A percentile compares a stretch with the other conserved stretches of the same genome.
phyloP scores from a whole-genome alignment of 805 yeast species.

The Wickerhamomyces canadensis region DNA sequence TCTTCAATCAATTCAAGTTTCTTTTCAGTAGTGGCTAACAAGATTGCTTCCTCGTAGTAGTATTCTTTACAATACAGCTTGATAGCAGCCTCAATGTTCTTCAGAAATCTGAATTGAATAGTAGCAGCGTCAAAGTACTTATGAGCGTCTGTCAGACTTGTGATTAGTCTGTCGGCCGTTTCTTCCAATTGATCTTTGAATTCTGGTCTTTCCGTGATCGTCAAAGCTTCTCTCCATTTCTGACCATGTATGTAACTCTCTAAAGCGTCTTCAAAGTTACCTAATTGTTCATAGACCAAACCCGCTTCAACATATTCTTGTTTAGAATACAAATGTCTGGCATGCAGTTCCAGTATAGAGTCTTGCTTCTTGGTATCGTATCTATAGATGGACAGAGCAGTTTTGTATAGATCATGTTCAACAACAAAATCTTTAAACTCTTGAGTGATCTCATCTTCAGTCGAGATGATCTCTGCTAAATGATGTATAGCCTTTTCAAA shows the following conservation, averaged over 20 bases:
- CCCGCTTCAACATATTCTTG: slow-evolving; percentile 74
- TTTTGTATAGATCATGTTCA: slow-evolving; percentile 61
- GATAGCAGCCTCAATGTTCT: slow-evolving; percentile 58
- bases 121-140: slow-evolving; percentile 77
- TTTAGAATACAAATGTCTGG: slow-evolving; percentile 49
- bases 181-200: slow-evolving; percentile 35
- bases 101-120: slow-evolving; percentile 58
- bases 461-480: slow-evolving; percentile 43
- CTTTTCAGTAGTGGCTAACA: slow-evolving; percentile 46
- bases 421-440: slow-evolving; percentile 69
- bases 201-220: slow-evolving; percentile 43
- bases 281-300: slow-evolving; percentile 65
- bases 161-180: slow-evolving; percentile 56
- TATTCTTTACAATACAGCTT: slow-evolving; percentile 68
- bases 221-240: slow-evolving; percentile 81
- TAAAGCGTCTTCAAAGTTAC: slow-evolving; percentile 52
- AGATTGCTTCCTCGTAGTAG: slow-evolving; percentile 68
- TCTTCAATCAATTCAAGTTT: slow-evolving; percentile 42
- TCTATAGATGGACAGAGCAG: slow-evolving; percentile 59
- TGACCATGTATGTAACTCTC: slow-evolving; percentile 65
- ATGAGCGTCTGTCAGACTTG: slow-evolving; percentile 59
- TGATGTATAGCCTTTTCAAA: slow-evolving; percentile 64
- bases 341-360: slow-evolving; percentile 53
- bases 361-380: slow-evolving; percentile 51
- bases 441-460: slow-evolving; percentile 30